Evolutionary conservation across 148 eudicot genomes (phyloP), one percentile per base, ranked within the genome.

Genomic region (Nepenthes mirabilis): DNA sequence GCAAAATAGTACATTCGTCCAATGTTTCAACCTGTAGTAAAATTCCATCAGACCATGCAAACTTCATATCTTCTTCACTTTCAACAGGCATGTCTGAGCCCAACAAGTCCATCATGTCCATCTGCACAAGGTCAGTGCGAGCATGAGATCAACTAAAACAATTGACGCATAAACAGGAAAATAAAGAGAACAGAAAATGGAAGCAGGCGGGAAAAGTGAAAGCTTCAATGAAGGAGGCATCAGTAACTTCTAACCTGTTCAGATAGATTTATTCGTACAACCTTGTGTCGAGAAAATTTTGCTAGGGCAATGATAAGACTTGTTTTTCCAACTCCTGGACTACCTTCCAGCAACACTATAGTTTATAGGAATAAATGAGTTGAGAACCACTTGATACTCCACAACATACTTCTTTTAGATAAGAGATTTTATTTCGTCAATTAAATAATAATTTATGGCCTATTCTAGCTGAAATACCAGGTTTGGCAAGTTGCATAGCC

Each of bases 31-130:
- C 97, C 95, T 91, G 96, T 65, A 93, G 75, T 40, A 93, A 77
- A 67, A 93, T 93, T 34, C 99, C 99, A 82, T 93, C 99, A 63
- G 85, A 86, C 99, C 99, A 93, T 50, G 95, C 94, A 83, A 93
- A 93, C 71, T 81, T 91, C 79, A 93, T 66, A 43, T 95, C 95
- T 62, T 80, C 89, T 59, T 89, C 89, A 68, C 91, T 84, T 71
- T 93, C 96, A 35, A 93, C 72, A 35, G 99, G 99, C 70, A 93
- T 80, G 77, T 93, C 99, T 11, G 99, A 93, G 36, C 99, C 99
- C 83, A 93, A 77, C 55, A 93, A 81, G 68, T 93, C 99, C 99
- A 93, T 93, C 33, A 93, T 82, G 76, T 93, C 99, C 52, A 95
- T 93, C 99, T 93, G 82, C 47, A 61, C 37, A 45, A 75, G 33